phyloP scores from a whole-genome alignment of 306 rosid species.

The Cotoneaster glaucophyllus region DNA sequence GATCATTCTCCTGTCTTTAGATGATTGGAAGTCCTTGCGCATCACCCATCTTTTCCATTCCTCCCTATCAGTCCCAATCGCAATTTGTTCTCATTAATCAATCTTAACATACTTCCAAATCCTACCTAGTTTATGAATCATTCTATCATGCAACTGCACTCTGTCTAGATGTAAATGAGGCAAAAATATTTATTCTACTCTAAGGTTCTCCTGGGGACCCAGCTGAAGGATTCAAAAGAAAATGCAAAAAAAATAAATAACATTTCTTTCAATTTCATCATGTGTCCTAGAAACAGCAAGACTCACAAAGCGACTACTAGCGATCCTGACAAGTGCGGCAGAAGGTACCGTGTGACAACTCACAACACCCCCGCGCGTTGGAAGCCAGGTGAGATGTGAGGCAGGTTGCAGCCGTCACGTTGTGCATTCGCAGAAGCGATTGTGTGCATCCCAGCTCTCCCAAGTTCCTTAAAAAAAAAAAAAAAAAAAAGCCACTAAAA shows the following conservation, averaged over 20 bases:
- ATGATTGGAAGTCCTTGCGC: constrained; percentile 45
- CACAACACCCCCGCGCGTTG: constrained; percentile 63
- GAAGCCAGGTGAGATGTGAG: constrained; percentile 59
- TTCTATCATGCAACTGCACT: constrained; percentile 18
- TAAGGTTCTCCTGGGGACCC: not conserved
- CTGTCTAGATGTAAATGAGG: constrained; percentile 2
- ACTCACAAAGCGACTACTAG: constrained; percentile 98
- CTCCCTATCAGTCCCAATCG: constrained; percentile 78
- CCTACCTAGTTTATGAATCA: constrained; percentile 38
- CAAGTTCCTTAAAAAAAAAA: constrained; percentile 41
- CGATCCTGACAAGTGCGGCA: constrained; percentile 98
- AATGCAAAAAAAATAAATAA: not conserved
- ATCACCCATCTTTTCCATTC: constrained; percentile 89
- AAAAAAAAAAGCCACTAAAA: not conserved
- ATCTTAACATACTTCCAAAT: constrained; percentile 35
- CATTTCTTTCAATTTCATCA: constrained; percentile 22
- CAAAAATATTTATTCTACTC: constrained; percentile 3
- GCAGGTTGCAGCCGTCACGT: constrained; percentile 34
- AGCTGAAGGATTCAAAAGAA: not conserved
- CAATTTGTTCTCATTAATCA: constrained; percentile 57
- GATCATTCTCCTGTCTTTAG: constrained; percentile 55
- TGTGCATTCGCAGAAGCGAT: constrained; percentile 56
- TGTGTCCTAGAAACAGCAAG: constrained; percentile 69
- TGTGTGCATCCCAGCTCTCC: constrained; percentile 77
- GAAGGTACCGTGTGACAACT: constrained; percentile 97